Conservation (phyloP, 202 grass and related monocot species). For the Miscanthus sacchariflorus region DNA sequence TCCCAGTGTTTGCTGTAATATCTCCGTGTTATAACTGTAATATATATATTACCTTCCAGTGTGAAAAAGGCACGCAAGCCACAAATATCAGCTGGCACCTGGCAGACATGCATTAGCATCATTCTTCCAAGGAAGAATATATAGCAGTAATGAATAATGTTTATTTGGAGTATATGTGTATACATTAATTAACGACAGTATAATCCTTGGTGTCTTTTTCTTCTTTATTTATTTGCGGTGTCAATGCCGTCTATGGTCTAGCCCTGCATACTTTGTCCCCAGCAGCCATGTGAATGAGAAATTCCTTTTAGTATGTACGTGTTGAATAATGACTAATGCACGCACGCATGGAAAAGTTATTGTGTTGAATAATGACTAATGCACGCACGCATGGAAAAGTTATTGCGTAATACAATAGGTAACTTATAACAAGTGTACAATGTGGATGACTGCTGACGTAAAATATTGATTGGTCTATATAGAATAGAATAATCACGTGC, state of each 20-base stretch:
- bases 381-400: slow-evolving; percentile 20
- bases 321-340: slow-evolving; percentile 14
- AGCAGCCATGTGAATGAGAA: slow-evolving; percentile 19
- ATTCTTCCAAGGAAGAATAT: background rate
- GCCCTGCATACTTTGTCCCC: background rate
- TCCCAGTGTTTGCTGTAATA: too few species aligned
- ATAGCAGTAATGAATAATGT: background rate
- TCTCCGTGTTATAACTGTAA: too few species aligned
- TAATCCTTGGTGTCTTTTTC: background rate
- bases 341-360: slow-evolving; percentile 28
- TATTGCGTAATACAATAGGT: slow-evolving; percentile 25
- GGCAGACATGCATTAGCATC: background rate
- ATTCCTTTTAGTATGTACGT: background rate
- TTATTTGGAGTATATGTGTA: background rate
- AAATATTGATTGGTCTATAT: background rate
- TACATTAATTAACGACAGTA: background rate
- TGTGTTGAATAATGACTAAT: slow-evolving; percentile 19
- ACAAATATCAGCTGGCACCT: background rate
- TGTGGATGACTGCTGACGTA: background rate
- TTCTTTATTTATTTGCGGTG: background rate
- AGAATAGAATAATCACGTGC: slow-evolving; percentile 37
- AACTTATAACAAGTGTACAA: background rate
- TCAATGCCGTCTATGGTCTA: background rate
- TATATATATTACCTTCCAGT: background rate
- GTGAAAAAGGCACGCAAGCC: background rate